These are phyloP conservation scores for Aspergillus novoparasiticus DNA, from an alignment of 2,329 filamentous ascomycete species.

Conservation along the genomic window DNA sequence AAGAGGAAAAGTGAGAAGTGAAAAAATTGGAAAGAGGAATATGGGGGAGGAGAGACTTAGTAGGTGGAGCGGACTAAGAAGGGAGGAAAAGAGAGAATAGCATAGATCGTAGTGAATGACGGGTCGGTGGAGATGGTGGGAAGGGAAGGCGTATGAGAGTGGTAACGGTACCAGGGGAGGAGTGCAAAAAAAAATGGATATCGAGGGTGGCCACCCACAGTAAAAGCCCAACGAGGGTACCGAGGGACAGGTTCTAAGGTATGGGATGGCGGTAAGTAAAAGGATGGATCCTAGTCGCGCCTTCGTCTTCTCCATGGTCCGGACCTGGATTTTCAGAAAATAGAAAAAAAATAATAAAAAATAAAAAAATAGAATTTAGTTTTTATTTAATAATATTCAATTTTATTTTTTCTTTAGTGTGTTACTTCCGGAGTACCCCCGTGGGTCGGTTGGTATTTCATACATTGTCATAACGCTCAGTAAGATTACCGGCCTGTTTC, in stretches of 20 bases:
- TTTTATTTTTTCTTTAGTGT: conserved; percentile 16
- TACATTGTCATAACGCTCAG: conserved; percentile 24
- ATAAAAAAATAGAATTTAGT: conserved; percentile 2
- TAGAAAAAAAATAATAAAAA: conserved; percentile 2
- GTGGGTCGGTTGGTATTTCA: conserved; percentile 25
- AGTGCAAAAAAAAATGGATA: conserved; percentile 16
- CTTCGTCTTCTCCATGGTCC: conserved; percentile 21
- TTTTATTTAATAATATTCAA: conserved; percentile 10
- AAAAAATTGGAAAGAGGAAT: conserved; percentile 23
- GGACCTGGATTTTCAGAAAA: conserved; percentile 11
- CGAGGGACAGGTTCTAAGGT: conserved; percentile 28
- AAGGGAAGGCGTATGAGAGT: conserved; percentile 20
- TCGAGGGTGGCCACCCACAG: conserved; percentile 24
- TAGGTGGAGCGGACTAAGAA: conserved; percentile 26
- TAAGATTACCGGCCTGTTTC: conserved; percentile 35
- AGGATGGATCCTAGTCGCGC: conserved; percentile 22
- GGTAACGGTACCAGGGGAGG: conserved; percentile 28
- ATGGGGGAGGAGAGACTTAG: conserved; percentile 27
- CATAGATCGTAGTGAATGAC: conserved; percentile 23
- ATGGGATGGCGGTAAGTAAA: conserved; percentile 28
- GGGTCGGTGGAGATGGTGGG: conserved; percentile 25
- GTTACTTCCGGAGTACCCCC: conserved; percentile 32
- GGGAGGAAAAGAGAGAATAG: conserved; percentile 23
- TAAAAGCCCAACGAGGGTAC: conserved; percentile 25
- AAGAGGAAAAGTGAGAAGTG: conserved; percentile 20